phyloP scores from a whole-genome alignment of 192 early-diverging fungal genomes.

The Piromyces finnis region DNA sequence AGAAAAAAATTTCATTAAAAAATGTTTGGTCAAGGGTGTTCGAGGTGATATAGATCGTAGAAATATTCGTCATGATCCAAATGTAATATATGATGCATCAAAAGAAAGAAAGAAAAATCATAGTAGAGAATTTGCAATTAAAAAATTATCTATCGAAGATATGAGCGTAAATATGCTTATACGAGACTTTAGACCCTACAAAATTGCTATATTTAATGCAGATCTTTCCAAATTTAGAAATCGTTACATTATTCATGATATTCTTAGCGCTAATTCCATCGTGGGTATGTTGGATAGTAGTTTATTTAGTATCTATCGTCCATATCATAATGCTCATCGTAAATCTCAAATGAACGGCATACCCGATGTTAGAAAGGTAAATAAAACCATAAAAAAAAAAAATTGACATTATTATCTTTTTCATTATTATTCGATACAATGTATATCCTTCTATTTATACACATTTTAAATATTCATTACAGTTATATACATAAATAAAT shows the following conservation, averaged over 20 bases:
- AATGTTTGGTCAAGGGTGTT: conserved; percentile 66
- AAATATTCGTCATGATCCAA: conserved; percentile 13
- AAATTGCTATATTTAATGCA: conserved; percentile 71
- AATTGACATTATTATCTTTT: too few species aligned
- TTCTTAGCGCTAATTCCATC: conserved; percentile 69
- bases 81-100: conserved; percentile 45
- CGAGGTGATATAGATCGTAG: conserved; percentile 47
- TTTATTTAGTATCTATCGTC: conserved; percentile 54
- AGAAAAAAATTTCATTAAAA: conserved; percentile 43
- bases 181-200: conserved; percentile 60
- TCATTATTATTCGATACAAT: too few species aligned
- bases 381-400: too few species aligned
- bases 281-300: conserved; percentile 90
- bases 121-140: conserved; percentile 71
- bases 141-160: conserved; percentile 62
- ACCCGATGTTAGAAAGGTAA: not conserved
- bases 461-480: too few species aligned
- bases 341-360: not conserved
- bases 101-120: conserved; percentile 68
- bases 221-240: conserved; percentile 65
- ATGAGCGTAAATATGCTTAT: not conserved
- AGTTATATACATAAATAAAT: too few species aligned
- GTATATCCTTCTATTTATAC: too few species aligned
- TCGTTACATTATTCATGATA: conserved; percentile 84
- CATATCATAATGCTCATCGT: not conserved